Percentiles rank a stretch among this genome's conserved stretches.
Conservation (phyloP, 148 eudicot species). For the Heliosperma pusillum region DNA sequence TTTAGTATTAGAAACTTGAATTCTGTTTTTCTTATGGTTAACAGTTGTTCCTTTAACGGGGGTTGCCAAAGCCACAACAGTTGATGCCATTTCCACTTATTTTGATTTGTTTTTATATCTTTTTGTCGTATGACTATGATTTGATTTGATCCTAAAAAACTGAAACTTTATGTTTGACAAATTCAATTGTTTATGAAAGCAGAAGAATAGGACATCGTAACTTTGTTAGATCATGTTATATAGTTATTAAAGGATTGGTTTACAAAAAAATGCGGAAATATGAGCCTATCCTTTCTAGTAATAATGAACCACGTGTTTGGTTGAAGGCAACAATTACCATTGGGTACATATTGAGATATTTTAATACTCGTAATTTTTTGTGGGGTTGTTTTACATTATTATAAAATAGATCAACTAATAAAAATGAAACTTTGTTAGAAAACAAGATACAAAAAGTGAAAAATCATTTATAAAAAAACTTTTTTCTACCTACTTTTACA, state of each 20-base stretch:
- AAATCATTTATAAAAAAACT: too few species aligned
- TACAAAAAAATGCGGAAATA: conserved; percentile 17
- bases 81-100: conserved; percentile 23
- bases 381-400: too few species aligned
- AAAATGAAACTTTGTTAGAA: too few species aligned
- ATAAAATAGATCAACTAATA: too few species aligned
- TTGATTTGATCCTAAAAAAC: conserved; percentile 5
- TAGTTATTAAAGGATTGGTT: conserved; percentile 15
- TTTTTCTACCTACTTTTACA: too few species aligned
- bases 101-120: neutral
- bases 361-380: too few species aligned
- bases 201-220: neutral
- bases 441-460: too few species aligned
- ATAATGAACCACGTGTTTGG: conserved; percentile 26
- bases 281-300: neutral
- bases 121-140: neutral
- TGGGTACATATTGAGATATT: too few species aligned
- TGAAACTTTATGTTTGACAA: neutral
- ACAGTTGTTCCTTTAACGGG: conserved; percentile 12
- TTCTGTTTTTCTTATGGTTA: conserved; percentile 35
- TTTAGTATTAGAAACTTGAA: conserved; percentile 48
- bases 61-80: conserved; percentile 18
- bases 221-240: neutral
- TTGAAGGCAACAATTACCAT: neutral
- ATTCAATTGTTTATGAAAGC: conserved; percentile 5